phyloP scores from a whole-genome alignment of 2,329 filamentous ascomycete species.

The Alternaria ethzedia region DNA sequence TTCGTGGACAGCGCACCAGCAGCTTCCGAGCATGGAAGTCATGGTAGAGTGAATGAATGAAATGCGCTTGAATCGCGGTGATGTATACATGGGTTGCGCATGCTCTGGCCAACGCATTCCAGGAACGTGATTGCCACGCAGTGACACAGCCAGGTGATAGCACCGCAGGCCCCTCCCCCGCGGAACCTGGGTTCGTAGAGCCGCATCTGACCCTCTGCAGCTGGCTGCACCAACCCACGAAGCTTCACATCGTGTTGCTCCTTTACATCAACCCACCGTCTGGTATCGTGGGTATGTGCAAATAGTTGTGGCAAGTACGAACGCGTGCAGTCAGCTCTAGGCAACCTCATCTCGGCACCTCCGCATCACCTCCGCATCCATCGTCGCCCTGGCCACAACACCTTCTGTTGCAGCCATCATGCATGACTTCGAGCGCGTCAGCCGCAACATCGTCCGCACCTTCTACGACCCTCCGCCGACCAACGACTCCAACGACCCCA shows the following conservation, averaged over 20 bases:
- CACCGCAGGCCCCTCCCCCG: constrained; percentile 10
- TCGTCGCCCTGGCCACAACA: constrained; percentile 8
- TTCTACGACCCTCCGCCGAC: constrained; percentile 90
- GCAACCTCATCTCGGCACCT: constrained; percentile 17
- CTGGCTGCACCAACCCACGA: neutral
- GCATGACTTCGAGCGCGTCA: constrained; percentile 75
- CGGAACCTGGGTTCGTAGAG: constrained; percentile 4
- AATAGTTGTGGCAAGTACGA: neutral
- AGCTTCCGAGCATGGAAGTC: neutral
- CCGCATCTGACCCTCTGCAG: constrained; percentile 14
- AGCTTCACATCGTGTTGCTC: neutral
- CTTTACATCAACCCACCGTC: neutral
- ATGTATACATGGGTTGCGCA: neutral
- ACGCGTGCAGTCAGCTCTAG: constrained; percentile 22
- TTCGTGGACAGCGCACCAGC: neutral
- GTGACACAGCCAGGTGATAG: constrained; percentile 14
- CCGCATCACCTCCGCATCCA: constrained; percentile 22
- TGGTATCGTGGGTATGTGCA: neutral
- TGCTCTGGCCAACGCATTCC: neutral
- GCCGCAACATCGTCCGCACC: constrained; percentile 83
- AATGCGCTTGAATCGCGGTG: neutral
- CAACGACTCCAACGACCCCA: constrained; percentile 74
- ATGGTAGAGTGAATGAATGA: neutral
- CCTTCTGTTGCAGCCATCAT: constrained; percentile 47
- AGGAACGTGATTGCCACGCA: constrained; percentile 1